Evolutionary conservation across 176 grass and related monocot genomes (phyloP).

Genomic region (Carex scoparia): DNA sequence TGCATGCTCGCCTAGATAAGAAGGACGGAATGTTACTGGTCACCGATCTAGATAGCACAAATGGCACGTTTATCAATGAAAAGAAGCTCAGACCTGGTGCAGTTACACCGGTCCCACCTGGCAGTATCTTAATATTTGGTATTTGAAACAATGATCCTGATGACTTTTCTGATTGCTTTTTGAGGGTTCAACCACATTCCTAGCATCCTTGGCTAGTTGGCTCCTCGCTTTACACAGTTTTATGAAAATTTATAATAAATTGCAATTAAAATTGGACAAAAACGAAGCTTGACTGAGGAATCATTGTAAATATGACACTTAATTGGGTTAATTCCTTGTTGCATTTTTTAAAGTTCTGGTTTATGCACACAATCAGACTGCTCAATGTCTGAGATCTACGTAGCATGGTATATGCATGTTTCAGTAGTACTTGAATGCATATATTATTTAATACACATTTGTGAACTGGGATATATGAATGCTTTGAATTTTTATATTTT

Average conservation of each 20-base stretch:
- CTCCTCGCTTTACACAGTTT: neutral
- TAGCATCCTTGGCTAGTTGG: neutral
- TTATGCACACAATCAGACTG: neutral
- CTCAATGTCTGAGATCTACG: neutral
- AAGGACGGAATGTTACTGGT: slow-evolving; percentile 51
- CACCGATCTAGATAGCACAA: slow-evolving; percentile 83
- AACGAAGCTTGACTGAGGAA: neutral
- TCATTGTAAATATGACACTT: neutral
- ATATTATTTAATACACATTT: neutral
- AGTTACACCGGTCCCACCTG: slow-evolving; percentile 27
- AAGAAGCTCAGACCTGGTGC: slow-evolving; percentile 47
- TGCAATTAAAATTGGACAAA: neutral
- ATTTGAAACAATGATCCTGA: neutral
- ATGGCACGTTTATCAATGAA: slow-evolving; percentile 77
- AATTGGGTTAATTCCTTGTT: neutral
- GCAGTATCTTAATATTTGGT: slow-evolving; percentile 62
- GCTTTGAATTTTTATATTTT: neutral
- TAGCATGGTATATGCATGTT: neutral
- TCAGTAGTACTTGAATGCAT: neutral
- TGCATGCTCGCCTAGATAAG: slow-evolving; percentile 68
- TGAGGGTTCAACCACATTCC: neutral
- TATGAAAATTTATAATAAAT: neutral
- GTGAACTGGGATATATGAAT: neutral
- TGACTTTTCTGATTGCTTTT: neutral
- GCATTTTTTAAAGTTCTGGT: neutral